These are phyloP conservation scores for Aureobasidium namibiae DNA, from an alignment of 2,329 filamentous ascomycete genomes.

Conservation along the genomic window DNA sequence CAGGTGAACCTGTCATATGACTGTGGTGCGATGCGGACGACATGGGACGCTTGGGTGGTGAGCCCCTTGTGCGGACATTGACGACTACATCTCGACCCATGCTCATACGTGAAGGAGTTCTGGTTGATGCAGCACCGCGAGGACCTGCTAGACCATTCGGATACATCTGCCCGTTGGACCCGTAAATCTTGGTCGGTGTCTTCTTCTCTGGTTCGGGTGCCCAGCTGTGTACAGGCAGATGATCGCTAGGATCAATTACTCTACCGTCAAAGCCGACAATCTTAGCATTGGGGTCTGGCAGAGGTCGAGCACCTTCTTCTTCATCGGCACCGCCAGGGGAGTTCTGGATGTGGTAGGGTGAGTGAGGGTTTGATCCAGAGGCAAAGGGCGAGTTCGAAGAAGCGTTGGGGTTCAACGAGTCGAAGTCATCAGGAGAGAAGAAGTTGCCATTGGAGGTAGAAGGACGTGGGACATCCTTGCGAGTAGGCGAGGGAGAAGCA, in stretches of 20 bases:
- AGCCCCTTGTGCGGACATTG: constrained; percentile 24
- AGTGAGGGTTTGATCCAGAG: constrained; percentile 16
- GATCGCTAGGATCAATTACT: constrained; percentile 72
- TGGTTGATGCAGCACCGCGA: neutral
- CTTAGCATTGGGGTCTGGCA: constrained; percentile 43
- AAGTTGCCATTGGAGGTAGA: constrained; percentile 47
- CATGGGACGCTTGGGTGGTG: constrained; percentile 33
- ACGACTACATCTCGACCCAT: constrained; percentile 25
- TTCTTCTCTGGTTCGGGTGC: constrained; percentile 67
- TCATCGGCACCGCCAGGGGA: neutral
- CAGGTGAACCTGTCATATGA: constrained; percentile 26
- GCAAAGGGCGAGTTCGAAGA: constrained; percentile 12
- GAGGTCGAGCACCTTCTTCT: constrained; percentile 21
- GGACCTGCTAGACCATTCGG: constrained; percentile 18
- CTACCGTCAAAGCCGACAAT: constrained; percentile 69
- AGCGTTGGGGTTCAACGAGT: constrained; percentile 56
- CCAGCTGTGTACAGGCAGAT: constrained; percentile 69
- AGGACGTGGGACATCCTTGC: constrained; percentile 62
- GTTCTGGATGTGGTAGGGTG: constrained; percentile 19
- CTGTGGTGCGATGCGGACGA: constrained; percentile 32
- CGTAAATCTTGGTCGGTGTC: constrained; percentile 27
- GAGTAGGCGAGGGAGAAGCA: constrained; percentile 35
- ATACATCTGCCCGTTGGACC: constrained; percentile 27
- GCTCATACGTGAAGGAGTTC: constrained; percentile 12
- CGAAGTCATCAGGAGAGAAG: constrained; percentile 69